phyloP scores from a whole-genome alignment of 78 protist genomes.

The Protostelium mycophagum region DNA sequence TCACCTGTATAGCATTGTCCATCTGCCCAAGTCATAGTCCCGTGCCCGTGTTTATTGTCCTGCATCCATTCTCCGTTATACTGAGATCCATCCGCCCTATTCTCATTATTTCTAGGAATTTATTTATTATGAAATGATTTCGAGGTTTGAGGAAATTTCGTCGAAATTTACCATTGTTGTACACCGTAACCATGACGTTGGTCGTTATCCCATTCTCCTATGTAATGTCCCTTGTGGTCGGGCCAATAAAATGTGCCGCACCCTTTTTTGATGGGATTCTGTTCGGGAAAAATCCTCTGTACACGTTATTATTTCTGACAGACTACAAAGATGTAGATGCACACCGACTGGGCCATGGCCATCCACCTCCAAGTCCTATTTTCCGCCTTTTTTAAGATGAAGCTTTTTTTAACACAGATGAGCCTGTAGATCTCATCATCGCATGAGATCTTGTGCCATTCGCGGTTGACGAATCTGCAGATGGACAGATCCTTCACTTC shows the following conservation, averaged over 20 bases:
- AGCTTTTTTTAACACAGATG: not conserved
- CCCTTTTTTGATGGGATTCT: not conserved
- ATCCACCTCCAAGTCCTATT: not conserved
- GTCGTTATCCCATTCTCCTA: not conserved
- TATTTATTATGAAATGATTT: too few relatives aligned
- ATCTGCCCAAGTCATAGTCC: not conserved
- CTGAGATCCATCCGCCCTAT: not conserved
- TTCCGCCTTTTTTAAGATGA: not conserved
- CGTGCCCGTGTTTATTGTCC: not conserved
- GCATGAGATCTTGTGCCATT: not conserved
- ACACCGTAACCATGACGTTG: not conserved
- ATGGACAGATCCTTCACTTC: not conserved
- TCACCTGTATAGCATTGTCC: not conserved
- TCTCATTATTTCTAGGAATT: not conserved
- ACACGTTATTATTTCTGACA: not conserved
- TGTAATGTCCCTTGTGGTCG: not conserved
- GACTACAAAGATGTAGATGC: not conserved
- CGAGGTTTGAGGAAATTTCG: too few relatives aligned
- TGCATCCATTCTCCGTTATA: not conserved
- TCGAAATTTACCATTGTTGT: not conserved
- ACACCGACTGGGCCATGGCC: not conserved
- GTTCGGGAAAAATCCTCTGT: not conserved
- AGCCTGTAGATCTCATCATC: not conserved
- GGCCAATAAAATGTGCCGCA: not conserved
- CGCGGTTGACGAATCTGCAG: not conserved